Base-by-base conservation (phyloP, 2,329 filamentous ascomycete genomes). In the Sclerotinia minor region DNA sequence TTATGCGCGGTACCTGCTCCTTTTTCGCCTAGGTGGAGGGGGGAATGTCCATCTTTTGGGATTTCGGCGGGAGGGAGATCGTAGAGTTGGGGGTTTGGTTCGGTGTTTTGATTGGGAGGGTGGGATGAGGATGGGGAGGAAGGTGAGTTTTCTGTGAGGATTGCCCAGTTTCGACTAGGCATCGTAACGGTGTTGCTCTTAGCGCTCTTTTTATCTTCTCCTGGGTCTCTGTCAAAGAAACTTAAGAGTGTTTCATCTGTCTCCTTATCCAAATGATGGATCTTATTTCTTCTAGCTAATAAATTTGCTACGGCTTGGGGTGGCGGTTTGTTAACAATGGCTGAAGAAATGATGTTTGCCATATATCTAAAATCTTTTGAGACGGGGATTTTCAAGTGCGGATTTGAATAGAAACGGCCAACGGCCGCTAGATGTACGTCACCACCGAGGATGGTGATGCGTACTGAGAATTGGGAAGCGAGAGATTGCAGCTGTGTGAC, bases 261-360 rank as follows among this genome's bases (percentile, higher is more conserved):
- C 67, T 92, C 80, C 41, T 78, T 74, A 77, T 89, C 85, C 60
- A 91, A 79, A 72, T 90, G 88, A 74, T 91, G 88, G 61, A 90
- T 86, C 80, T 89, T 97, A 82, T 98, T 98, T 69, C 95, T 86
- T 76, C 90, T 89, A 68, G 96, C 94, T 65, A 99, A 84, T 59
- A 97, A 86, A 78, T 99, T 96, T 15, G 93, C 93, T 76, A 99
- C 90, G 73, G 80, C 94, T 77, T 90, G 87, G 1, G 94, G 92
- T 19, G 94, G 92, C 2, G 95, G 95, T 74, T 94, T 94, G 78
- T 99, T 97, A 72, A 96, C 94, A 75, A 99, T 98, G 44, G 94
- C 94, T 0, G 94, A 97, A 7, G 93, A 96, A 65, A 98, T 85
- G 26, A 99, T 85, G 76, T 99, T 99, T 63, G 89, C 90, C 88